phyloP scores from a whole-genome alignment of 1,139 yeast species.

The Yamadazyma atmosphaerica region DNA sequence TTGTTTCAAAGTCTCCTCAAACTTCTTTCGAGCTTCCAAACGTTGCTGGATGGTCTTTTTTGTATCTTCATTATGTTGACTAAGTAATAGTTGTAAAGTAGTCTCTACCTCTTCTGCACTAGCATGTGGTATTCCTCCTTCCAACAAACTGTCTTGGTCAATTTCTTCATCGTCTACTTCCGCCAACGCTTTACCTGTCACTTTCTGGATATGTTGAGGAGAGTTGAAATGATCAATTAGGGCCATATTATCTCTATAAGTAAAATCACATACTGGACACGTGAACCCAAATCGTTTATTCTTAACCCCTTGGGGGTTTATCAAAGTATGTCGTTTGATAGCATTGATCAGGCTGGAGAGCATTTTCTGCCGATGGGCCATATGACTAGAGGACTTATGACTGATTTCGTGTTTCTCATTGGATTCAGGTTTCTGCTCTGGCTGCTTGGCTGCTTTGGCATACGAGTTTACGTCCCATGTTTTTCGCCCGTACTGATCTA shows the following conservation, averaged over 20 bases:
- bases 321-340: constrained; percentile 36
- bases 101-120: constrained; percentile 28
- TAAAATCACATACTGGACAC: constrained; percentile 76
- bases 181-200: constrained; percentile 13
- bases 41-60: constrained; percentile 35
- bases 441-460: constrained; percentile 41
- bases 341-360: constrained; percentile 33
- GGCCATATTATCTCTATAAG: constrained; percentile 79
- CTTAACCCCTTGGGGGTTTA: constrained; percentile 25
- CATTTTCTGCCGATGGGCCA: constrained; percentile 33
- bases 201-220: constrained; percentile 51
- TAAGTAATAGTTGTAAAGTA: constrained; percentile 35
- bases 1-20: constrained; percentile 32
- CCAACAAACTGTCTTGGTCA: constrained; percentile 28
- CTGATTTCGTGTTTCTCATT: constrained; percentile 4
- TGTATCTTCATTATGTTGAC: constrained; percentile 18
- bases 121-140: constrained; percentile 36
- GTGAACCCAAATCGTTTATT: constrained; percentile 78
- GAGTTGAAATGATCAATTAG: constrained; percentile 83
- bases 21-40: constrained; percentile 39
- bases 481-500: constrained; percentile 60
- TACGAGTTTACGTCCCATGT: constrained; percentile 73
- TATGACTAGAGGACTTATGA: constrained; percentile 24
- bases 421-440: background rate
- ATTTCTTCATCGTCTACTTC: constrained; percentile 28